Base-by-base conservation (phyloP, 202 grass and related monocot genomes). In the Setaria viridis region DNA sequence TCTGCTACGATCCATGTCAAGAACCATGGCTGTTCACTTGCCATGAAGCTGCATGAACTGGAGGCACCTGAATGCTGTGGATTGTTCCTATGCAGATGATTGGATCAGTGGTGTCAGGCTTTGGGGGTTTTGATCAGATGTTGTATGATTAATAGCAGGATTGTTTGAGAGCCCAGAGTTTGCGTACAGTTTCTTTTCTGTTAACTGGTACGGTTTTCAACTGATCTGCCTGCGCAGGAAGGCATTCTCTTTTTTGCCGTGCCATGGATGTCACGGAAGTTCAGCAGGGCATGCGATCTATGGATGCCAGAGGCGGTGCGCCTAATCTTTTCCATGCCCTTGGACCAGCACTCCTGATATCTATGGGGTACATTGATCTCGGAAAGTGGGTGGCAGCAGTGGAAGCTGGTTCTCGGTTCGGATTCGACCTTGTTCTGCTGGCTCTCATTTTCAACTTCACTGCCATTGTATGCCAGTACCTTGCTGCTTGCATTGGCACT, bases 311-410 rank as follows among this genome's bases (percentile, higher is more conserved):
- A 71, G 81, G 76, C 2, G n/a, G 82, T 29, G 53, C 73, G 72
- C 73, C 58, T 79, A 75, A 92, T 77, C 87, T 99, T 89, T 97
- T 94, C 55, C 90, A 91, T 74, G 87, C 89, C 70, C 85, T 99
- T 85, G 92, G 97, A 25, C 94, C 94, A 17, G 94, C 97, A 66
- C 89, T 99, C 51, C 85, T 99, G 70, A 90, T 99, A 54, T 99
- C 97, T 16, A 99, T 97, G 65, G 87, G 94, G 13, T 99, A 99
- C 74, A 94, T 99, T 77, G 97, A 99, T 79, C 97, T 99, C 32
- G 97, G 91, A 50, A 99, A 99, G 84, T 99, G 94, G 94, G 83
- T 99, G 25, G 91, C 94, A 43, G 86, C 92, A 5, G 85, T 99
- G 33, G 94, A 99, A 39, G 97, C 91, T 1, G 97, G 97, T 53